Evolutionary conservation across 1,139 yeast genomes (phyloP), one percentile per base, ranked within the genome.

Genomic region (Hanseniaspora gamundiae): DNA sequence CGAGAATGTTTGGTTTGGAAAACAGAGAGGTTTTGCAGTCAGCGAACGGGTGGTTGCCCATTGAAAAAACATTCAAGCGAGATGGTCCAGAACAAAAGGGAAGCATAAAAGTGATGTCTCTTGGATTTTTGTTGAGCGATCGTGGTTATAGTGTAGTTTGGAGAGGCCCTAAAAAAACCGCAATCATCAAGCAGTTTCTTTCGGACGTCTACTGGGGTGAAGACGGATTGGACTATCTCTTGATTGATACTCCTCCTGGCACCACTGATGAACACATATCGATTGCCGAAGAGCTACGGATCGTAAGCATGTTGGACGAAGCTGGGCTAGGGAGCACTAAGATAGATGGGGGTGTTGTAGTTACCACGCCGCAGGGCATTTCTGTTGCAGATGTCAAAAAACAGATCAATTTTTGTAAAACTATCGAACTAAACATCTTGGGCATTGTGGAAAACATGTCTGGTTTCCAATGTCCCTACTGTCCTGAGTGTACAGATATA

Each of bases 201-300:
- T 76, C 78, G 49, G 97, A 91, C 59, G 95, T 91, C 1, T 76
- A 76, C 17, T 93, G 98, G 98, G 95, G 87, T 0, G 58, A 68
- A 40, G 69, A 66, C 24, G 42, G 42, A 17, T 60, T 80, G 41
- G 96, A 88, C 60, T 93, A 85, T 58, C 65, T 93, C 46, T 66
- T 93, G 38, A 88, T 93, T 8, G 99, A 93, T 58, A 91, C 99
- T 0, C 99, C 99, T 0, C 99, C 99, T 0, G 99, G 99, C 0
- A 91, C 99, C 0, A 82, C 95, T 0, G 99, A 93, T 61, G 99
- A 93, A 61, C 99, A 93, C 62, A 91, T 93, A 39, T 88, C 96
- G 2, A 81, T 93, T 27, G 97, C 96, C 2, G 97, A 93, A 60
- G 94, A 86, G 59, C 69, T 91, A 42, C 65, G 84, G 47, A 16